Conservation (phyloP, 345 rosid species). For the Noccaea caerulescens region DNA sequence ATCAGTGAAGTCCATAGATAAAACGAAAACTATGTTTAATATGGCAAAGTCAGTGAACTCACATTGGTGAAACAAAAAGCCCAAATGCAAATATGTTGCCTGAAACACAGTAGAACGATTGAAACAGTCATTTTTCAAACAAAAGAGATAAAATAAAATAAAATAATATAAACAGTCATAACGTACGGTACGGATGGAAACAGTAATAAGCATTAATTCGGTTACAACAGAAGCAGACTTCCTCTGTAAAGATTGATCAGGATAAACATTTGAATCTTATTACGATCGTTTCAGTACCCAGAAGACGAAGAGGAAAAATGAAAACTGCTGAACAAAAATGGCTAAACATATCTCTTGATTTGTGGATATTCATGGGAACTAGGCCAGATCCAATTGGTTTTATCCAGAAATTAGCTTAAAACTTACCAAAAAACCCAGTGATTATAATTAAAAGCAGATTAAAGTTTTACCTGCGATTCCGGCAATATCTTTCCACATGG, state of each 20-base stretch:
- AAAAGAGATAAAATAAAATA: too few species aligned
- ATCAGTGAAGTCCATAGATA: slow-evolving; percentile 1
- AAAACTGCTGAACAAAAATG: background rate
- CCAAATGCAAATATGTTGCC: slow-evolving; percentile 89
- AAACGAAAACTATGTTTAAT: background rate
- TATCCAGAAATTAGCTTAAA: slow-evolving; percentile 12
- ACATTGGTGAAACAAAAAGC: slow-evolving; percentile 82
- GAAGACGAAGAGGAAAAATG: background rate
- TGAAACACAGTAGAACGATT: slow-evolving; percentile 46
- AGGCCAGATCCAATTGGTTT: slow-evolving; percentile 20
- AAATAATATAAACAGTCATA: too few species aligned
- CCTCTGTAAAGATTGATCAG: background rate
- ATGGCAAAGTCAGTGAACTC: slow-evolving; percentile 34
- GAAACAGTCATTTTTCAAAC: too few species aligned
- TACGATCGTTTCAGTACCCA: background rate
- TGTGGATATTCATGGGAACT: slow-evolving; percentile 20
- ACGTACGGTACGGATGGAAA: slow-evolving; percentile 4
- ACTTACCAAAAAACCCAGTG: background rate
- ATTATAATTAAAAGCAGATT: slow-evolving; percentile 1
- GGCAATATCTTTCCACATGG: slow-evolving; percentile 61
- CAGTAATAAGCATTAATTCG: background rate
- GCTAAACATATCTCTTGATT: slow-evolving; percentile 11
- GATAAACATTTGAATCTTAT: slow-evolving; percentile 1
- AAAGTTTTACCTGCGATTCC: slow-evolving; percentile 59
- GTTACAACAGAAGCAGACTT: background rate